Evolutionary conservation across 192 early-diverging fungal genomes (phyloP), one percentile per base, ranked within the genome.

Genomic region (Linnemannia schmuckeri): DNA sequence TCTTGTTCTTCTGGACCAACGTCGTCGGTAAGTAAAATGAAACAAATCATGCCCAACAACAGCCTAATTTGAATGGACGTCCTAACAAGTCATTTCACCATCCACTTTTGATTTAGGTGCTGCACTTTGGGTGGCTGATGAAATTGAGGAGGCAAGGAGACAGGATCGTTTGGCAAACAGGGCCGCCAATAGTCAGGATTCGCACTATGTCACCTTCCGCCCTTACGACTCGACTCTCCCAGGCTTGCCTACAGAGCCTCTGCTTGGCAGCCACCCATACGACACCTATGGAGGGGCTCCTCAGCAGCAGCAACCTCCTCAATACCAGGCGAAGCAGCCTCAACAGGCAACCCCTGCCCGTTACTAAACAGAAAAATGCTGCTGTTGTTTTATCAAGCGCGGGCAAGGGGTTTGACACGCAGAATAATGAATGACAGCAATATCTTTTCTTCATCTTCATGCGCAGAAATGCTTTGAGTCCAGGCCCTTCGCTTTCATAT

Each of bases 1-100:
- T 93, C 52, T 12, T 96, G 6, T 96, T 95, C 63, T 89, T 93
- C 81, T 95, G 94, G 90, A 95, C 94, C 13, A 95, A 95, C 74
- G 89, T 92, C 47, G 91, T 95, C 9, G 93, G 93, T 70, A 68
- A 72, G 78, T 46, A 20, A 24, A 71, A 47, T 46, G 27, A 70
- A 17, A 47, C 41, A 40, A 40, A 22, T 24, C 49, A 52, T 52
- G 18, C 49, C 49, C 20, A 52, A 52, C 49, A 52, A 52, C 18
- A 52, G 18, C 18, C 18, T 52, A 20, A 76, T 66, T 30, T 3
- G 75, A 42, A 66, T 37, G 24, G 0, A 35, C 49, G 40, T 72
- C 71, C 30, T 20, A n/a, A 75, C 27, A 46, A 15, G 30, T 46
- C 2, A 52, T 18, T 27, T 68, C 9, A 18, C 41, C 74, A 40